These are phyloP conservation scores for Lodderomyces theae DNA, from an alignment of 1,139 yeast genomes.

Conservation along the genomic window DNA sequence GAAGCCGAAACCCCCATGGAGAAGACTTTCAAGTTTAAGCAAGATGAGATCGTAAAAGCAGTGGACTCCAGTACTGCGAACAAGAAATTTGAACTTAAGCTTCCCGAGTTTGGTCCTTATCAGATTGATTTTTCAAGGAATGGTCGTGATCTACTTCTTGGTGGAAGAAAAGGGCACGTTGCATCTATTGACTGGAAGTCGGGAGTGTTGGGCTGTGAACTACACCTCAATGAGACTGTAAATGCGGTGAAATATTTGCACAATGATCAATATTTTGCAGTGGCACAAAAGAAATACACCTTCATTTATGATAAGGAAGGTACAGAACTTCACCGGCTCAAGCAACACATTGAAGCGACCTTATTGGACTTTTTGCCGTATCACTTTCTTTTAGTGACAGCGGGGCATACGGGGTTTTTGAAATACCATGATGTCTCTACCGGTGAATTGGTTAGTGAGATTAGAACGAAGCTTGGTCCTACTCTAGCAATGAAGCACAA, in stretches of 20 bases:
- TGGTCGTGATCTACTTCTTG: constrained; percentile 80
- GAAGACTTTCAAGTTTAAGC: constrained; percentile 80
- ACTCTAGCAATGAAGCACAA: constrained; percentile 85
- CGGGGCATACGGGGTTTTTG: constrained; percentile 83
- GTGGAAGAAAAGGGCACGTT: constrained; percentile 91
- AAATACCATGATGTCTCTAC: constrained; percentile 96
- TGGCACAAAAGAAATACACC: constrained; percentile 93
- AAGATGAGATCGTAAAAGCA: constrained; percentile 70
- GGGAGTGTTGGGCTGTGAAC: constrained; percentile 77
- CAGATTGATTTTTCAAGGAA: constrained; percentile 76
- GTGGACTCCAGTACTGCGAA: constrained; percentile 77
- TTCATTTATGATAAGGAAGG: constrained; percentile 92
- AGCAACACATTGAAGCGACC: constrained; percentile 85
- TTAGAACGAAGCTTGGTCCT: constrained; percentile 86
- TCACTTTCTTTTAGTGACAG: constrained; percentile 82
- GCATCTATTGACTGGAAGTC: constrained; percentile 96
- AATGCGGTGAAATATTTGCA: constrained; percentile 88
- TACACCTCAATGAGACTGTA: constrained; percentile 84
- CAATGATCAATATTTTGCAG: constrained; percentile 92
- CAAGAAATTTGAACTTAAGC: constrained; percentile 70
- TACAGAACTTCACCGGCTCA: constrained; percentile 84
- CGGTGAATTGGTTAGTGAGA: constrained; percentile 79
- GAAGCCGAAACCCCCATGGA: constrained; percentile 92
- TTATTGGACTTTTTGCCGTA: constrained; percentile 86
- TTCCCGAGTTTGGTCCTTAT: constrained; percentile 87